phyloP scores from a whole-genome alignment of 2,329 filamentous ascomycete genomes.

The Fusarium phyllophilum region DNA sequence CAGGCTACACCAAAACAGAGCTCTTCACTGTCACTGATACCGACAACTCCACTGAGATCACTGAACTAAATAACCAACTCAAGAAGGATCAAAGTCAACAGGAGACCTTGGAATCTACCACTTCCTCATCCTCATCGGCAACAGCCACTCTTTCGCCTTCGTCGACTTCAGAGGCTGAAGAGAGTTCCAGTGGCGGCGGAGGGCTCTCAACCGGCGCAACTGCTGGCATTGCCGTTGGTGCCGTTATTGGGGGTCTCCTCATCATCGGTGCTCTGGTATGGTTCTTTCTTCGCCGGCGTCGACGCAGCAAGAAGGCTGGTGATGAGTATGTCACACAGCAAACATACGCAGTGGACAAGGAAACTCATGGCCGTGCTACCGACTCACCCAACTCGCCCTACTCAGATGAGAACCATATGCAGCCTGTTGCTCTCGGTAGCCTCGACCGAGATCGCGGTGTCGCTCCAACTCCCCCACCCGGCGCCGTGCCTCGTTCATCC shows the following conservation, averaged over 20 bases:
- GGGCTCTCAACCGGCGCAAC: conserved; percentile 56
- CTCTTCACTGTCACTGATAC: conserved; percentile 26
- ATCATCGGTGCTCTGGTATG: conserved; percentile 54
- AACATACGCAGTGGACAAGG: conserved; percentile 60
- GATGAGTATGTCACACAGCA: conserved; percentile 42
- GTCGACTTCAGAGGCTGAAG: not conserved
- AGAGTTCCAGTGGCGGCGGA: conserved; percentile 16
- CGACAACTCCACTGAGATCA: not conserved
- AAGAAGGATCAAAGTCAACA: not conserved
- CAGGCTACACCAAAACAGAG: conserved; percentile 1
- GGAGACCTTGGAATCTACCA: not conserved
- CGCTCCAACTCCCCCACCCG: conserved; percentile 14
- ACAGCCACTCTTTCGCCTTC: not conserved
- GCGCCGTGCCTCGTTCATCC: conserved; percentile 27
- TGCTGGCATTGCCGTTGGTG: conserved; percentile 59
- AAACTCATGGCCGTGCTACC: conserved; percentile 49
- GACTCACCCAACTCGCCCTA: conserved; percentile 57
- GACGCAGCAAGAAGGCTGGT: conserved; percentile 39
- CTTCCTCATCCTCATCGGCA: not conserved
- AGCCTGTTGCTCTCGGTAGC: conserved; percentile 40
- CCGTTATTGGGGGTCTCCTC: conserved; percentile 51
- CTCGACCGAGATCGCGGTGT: conserved; percentile 16
- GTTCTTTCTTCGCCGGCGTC: conserved; percentile 57
- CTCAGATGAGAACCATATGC: conserved; percentile 52
- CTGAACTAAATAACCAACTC: not conserved